Base-by-base conservation (phyloP, 106 monocot species). In the Allium cepa region DNA sequence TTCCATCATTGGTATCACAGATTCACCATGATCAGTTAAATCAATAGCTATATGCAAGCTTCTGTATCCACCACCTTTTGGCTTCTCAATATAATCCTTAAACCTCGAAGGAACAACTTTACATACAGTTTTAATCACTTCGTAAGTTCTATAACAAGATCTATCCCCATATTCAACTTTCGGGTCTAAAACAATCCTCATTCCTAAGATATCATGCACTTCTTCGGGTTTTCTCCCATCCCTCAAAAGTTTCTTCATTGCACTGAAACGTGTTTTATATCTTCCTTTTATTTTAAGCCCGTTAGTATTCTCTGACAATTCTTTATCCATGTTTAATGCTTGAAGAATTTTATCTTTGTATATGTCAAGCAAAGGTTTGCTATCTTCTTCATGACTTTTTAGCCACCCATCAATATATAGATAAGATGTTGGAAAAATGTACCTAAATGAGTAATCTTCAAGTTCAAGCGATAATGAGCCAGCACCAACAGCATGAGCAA, bases 211-310 rank as follows among this genome's bases (percentile, higher is more conserved):
- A 72, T 94, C 90, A 69, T 87, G 79, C n/a, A 90, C 81, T 55
- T 94, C 81, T 80, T 94, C 84, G 16, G 87, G 94, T 60, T 71
- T 90, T 5, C 81, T 74, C 0, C 90, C 87, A 75, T 90, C 78
- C 55, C 71, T 94, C 18, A 94, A 59, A 50, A 94, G 49, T 69
- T 94, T 94, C 81, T 94, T 90, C 94, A 94, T 94, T 15, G 94
- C 90, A 77, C 90, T 94, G 70, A 94, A 94, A 9, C 87, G 86
- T 53, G 85, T 94, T 55, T 94, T 94, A 45, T 76, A 90, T 46
- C 90, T 74, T 47, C 93, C 79, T 74, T 80, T 56, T 51, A 94
- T 68, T 15, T 62, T 68, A 13, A 89, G 79, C 10, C 60, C 76
- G 53, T 80, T 76, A 1, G 84, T 82, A 75, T 89, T 80, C 11